Evolutionary conservation across 83 land plant genomes (phyloP).

Genomic region (Picea abies): DNA sequence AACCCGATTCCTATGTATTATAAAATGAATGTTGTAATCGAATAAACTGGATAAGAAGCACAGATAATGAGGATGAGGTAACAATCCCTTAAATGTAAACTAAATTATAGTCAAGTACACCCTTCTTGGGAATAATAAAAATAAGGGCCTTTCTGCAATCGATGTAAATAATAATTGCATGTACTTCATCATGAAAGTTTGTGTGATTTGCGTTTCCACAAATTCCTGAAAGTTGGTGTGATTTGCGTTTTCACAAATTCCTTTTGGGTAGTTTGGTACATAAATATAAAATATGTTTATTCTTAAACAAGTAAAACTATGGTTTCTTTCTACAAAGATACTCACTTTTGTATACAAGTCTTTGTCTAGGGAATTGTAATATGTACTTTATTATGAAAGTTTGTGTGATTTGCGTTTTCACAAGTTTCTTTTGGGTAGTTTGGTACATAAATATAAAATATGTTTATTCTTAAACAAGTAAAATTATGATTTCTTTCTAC

Average conservation of each 20-base stretch:
- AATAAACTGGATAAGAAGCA: background rate
- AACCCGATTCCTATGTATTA: background rate
- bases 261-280: background rate
- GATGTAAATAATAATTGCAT: conserved; percentile 17
- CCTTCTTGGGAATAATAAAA: background rate
- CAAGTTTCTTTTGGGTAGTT: background rate
- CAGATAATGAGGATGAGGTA: conserved; percentile 16
- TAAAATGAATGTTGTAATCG: background rate
- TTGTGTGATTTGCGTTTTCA: conserved; percentile 5
- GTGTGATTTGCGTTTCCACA: conserved; percentile 7
- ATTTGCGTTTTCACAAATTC: background rate
- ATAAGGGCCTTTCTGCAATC: background rate
- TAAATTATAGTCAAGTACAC: conserved; percentile 4
- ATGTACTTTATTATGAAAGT: conserved; percentile 12
- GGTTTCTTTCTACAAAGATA: too few relatives aligned
- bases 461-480: conserved; percentile 12
- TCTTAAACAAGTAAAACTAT: conserved; percentile 5
- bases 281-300: conserved; percentile 1
- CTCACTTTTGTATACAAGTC: too few relatives aligned
- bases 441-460: conserved; percentile 7
- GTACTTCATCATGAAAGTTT: conserved; percentile 15
- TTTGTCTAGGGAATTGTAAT: too few relatives aligned
- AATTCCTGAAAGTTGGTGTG: conserved; percentile 12
- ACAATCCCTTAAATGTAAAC: conserved; percentile 9
- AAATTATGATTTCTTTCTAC: background rate